Base-by-base conservation (phyloP, 2,329 filamentous ascomycete genomes). In the Pyrenochaeta sp. region DNA sequence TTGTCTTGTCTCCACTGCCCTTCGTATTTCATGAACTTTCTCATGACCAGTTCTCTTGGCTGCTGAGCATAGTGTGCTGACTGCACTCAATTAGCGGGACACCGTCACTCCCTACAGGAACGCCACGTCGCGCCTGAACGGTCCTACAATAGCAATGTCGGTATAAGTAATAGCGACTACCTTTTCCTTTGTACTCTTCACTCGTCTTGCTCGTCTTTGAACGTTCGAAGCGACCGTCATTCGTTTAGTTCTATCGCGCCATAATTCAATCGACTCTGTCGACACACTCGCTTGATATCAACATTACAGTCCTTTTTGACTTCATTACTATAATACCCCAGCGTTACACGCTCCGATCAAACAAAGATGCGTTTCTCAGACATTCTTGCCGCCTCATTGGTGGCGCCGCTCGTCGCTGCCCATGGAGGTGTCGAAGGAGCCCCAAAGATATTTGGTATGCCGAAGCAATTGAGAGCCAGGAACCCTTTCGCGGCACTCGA, bases 371-470 rank as follows among this genome's bases (percentile, higher is more conserved):
- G 66, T 57, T 68, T 74, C 56, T 60, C 66, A 11, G 64, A 69
- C 23, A 44, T 71, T 35, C 50, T 69, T 43, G 60, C 69, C 37
- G 68, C 61, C 54, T 66, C 70, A 5, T 57, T 67, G 55, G 69
- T 68, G 50, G 69, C 63, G 14, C 67, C 70, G 4, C 58, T 72
- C 10, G 71, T 71, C 29, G 68, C 65, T 21, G 72, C 72, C 39
- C 71, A 75, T 58, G 55, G 56, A 41, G 66, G 64, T 15, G 49
- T 65, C 29, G 62, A 61, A 15, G 68, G 66, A 44, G 57, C 64
- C 11, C 72, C 71, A 14, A 75, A 68, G 60, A 59, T 75, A 30
- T 70, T 71, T 39, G 72, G 72, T 47, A 44, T 72, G 33, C 68
- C 66, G 12, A 67, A 55, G 45, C 59, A 69, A 20, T 40, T 72